Conservation (phyloP, 768 basidiomycete genomes). For the Mycena rosella region DNA sequence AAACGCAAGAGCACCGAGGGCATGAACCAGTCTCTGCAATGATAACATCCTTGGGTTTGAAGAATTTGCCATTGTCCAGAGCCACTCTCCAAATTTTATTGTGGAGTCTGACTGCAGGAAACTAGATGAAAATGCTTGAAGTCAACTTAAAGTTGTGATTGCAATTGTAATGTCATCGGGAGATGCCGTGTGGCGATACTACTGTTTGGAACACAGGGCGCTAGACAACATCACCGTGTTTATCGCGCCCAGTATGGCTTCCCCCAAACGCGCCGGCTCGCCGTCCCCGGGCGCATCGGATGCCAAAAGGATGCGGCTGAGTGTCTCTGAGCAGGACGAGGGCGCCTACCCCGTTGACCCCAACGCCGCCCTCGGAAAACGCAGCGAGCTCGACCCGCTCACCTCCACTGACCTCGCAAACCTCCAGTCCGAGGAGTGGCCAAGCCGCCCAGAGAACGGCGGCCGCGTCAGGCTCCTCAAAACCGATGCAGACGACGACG, state of each 20-base stretch:
- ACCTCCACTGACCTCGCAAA: constrained; percentile 85
- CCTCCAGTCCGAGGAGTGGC: constrained; percentile 60
- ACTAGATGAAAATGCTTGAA: no score
- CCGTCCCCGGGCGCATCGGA: constrained; percentile 65
- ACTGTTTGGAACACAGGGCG: no score
- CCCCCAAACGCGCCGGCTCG: constrained; percentile 75
- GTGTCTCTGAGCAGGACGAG: constrained; percentile 66
- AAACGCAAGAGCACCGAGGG: not conserved
- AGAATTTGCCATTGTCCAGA: constrained; percentile 86
- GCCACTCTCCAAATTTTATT: no score
- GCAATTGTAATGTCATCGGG: no score
- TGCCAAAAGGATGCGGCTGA: constrained; percentile 70
- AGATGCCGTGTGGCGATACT: no score
- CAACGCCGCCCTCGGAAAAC: constrained; percentile 85
- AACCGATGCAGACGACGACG: constrained; percentile 71
- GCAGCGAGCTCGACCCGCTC: constrained; percentile 89
- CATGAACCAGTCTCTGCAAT: constrained; percentile 85
- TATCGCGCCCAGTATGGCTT: constrained; percentile 65
- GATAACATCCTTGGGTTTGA: constrained; percentile 79
- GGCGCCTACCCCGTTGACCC: constrained; percentile 84
- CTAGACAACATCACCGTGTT: no score
- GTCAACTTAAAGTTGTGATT: no score
- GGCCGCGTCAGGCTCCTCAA: constrained; percentile 58
- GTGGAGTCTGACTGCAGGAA: no score
- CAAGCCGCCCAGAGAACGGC: constrained; percentile 58